These are phyloP conservation scores for Amanita exitialis DNA, from an alignment of 768 basidiomycete genomes.

Conservation along the genomic window DNA sequence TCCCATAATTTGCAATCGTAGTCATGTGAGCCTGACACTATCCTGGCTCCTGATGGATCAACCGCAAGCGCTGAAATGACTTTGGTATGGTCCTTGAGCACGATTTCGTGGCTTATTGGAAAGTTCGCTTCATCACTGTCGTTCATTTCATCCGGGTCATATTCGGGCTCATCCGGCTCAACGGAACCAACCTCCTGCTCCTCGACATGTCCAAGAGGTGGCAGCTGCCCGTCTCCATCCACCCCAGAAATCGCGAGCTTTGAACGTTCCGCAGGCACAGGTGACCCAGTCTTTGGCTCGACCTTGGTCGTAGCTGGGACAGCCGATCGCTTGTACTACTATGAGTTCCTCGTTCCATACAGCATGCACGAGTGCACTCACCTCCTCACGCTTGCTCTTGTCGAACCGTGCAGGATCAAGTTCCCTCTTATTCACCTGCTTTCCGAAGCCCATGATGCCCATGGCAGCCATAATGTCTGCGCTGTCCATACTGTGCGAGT, in stretches of 20 bases:
- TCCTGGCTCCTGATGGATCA: constrained; percentile 89
- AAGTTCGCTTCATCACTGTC: constrained; percentile 50
- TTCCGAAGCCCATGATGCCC: constrained; percentile 82
- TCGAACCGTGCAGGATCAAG: constrained; percentile 75
- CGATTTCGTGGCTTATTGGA: constrained; percentile 85
- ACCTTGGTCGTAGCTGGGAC: not conserved
- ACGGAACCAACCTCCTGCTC: constrained; percentile 11
- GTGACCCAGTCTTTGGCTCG: not conserved
- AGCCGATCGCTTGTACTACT: constrained; percentile 1
- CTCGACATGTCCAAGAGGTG: constrained; percentile 11
- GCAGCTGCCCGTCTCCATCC: constrained; percentile 17
- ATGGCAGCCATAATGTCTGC: constrained; percentile 71
- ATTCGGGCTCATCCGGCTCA: constrained; percentile 38
- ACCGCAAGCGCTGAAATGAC: constrained; percentile 87
- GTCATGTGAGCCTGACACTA: constrained; percentile 90
- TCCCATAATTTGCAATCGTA: constrained; percentile 99
- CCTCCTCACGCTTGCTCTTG: constrained; percentile 55
- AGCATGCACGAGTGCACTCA: constrained; percentile 9
- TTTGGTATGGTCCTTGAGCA: constrained; percentile 92
- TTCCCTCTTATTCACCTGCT: constrained; percentile 51
- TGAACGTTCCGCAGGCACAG: not conserved
- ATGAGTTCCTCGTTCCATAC: not conserved
- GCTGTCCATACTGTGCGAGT: constrained; percentile 26
- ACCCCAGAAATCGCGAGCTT: not conserved
- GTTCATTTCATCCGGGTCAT: constrained; percentile 39